Percentiles rank a stretch among this genome's conserved stretches.
Evolutionary conservation across 805 yeast species (phyloP).

Genomic region (Priceomyces carsonii): DNA sequence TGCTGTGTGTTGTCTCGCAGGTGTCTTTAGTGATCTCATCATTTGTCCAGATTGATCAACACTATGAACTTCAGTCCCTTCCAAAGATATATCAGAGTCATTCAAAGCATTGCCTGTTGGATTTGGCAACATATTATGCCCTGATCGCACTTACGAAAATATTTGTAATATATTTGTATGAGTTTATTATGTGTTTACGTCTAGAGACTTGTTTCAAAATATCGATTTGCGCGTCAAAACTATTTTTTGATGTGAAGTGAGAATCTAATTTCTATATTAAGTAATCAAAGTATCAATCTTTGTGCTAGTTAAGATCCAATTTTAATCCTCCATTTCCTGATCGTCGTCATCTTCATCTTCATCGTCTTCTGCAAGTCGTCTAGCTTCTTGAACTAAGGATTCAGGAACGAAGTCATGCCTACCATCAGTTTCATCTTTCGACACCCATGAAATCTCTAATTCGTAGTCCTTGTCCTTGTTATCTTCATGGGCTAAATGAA

Average conservation of each 20-base stretch:
- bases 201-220: slow-evolving; percentile 7
- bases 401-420: slow-evolving; percentile 78
- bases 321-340: slow-evolving; percentile 45
- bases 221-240: slow-evolving; percentile 3
- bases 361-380: slow-evolving; percentile 78
- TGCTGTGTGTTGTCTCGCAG: too few relatives aligned
- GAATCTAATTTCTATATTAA: slow-evolving; percentile 1
- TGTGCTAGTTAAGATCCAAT: neutral
- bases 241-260: neutral
- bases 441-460: slow-evolving; percentile 89
- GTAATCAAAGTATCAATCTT: neutral
- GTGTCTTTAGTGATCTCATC: too few relatives aligned
- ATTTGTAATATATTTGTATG: neutral
- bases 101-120: too few relatives aligned
- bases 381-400: slow-evolving; percentile 79
- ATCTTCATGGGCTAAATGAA: slow-evolving; percentile 94
- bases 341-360: slow-evolving; percentile 76
- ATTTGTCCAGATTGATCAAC: too few relatives aligned
- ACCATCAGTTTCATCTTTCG: slow-evolving; percentile 74
- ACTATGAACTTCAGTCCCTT: too few relatives aligned
- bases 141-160: too few relatives aligned
- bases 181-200: neutral
- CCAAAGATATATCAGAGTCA: too few relatives aligned
- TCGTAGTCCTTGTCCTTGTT: slow-evolving; percentile 97
- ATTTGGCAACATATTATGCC: too few relatives aligned